Base-by-base conservation (phyloP, 2,329 filamentous ascomycete genomes). In the Pseudogymnoascus sp. region DNA sequence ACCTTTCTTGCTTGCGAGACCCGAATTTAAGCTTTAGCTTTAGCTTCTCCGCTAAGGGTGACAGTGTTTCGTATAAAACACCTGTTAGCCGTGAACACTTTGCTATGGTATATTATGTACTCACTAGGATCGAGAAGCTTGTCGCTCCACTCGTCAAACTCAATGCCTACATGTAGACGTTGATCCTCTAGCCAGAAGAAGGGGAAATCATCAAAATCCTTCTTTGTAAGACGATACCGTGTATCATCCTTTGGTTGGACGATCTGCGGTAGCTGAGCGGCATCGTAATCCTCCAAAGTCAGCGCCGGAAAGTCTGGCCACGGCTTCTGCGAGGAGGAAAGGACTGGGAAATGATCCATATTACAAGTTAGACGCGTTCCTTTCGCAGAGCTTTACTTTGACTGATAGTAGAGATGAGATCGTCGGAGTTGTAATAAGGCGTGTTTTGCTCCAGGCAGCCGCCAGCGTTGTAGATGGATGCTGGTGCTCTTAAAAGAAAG, bases 251-350 rank as follows among this genome's bases (percentile, higher is more conserved):
- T 33, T 57, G 50, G 50, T 13, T 31, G n/a, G 26, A 57, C n/a
- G 13, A 57, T 57, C 4, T 6, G 7, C n/a, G 50, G 50, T 10
- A 19, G 28, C 28, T 33, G 26, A 33, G 26, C 17, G n/a, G 50
- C 26, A 19, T 57, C 26, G 10, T 57, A 57, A 19, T 57, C 50
- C 21, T 57, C 50, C 50, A 57, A 57, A 9, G 50, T 57, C n/a
- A 57, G n/a, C n/a, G 50, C 50, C 10, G 50, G 50, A 33, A 57
- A 57, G 50, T 57, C 50, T 19, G 50, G 50, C 50, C 50, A 57
- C 9, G 26, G 26, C 50, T 57, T 57, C 50, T 57, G 50, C 26
- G 50, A 13, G 9, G 50, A 57, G n/a, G 28, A 33, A 15, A 57
- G 5, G 19, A 57, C 33, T 10, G 50, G 50, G 4, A 57, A 11